Percentiles rank a stretch among this genome's conserved stretches.
Conservation (phyloP, 768 basidiomycete species). For the Suillus tomentosus region DNA sequence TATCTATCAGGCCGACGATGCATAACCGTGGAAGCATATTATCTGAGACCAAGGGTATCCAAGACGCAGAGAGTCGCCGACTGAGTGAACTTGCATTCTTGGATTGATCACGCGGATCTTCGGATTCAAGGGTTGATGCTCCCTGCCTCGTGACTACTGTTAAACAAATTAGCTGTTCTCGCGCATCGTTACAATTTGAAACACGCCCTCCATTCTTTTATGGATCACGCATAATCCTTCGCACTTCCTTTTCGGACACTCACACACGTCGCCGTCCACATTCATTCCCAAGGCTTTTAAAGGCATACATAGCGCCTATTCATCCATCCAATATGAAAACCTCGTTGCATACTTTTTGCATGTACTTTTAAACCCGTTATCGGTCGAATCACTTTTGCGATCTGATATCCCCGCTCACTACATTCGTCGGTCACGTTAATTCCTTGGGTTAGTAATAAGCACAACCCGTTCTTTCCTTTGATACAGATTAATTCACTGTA, state of each 20-base stretch:
- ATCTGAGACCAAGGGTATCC: constrained; percentile 51
- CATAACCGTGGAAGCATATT: constrained; percentile 61
- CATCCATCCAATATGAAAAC: background rate
- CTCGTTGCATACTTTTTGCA: background rate
- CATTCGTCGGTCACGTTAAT: background rate
- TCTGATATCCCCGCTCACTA: background rate
- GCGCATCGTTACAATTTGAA: background rate
- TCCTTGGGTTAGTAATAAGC: background rate
- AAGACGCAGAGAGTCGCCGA: constrained; percentile 69
- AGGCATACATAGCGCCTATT: background rate
- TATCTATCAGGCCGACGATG: constrained; percentile 57
- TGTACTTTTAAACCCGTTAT: background rate
- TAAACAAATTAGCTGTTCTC: background rate
- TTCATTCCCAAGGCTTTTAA: background rate
- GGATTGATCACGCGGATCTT: constrained; percentile 25
- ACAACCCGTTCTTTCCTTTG: background rate
- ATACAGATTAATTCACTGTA: background rate
- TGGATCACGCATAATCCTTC: background rate
- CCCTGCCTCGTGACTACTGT: background rate
- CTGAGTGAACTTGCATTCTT: constrained; percentile 75
- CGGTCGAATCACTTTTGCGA: background rate
- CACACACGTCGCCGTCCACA: background rate
- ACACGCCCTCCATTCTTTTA: background rate
- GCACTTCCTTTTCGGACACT: background rate
- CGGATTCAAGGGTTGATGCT: constrained; percentile 10